Evolutionary conservation across 345 rosid species (phyloP).

Genomic region (Moricandia arvensis): DNA sequence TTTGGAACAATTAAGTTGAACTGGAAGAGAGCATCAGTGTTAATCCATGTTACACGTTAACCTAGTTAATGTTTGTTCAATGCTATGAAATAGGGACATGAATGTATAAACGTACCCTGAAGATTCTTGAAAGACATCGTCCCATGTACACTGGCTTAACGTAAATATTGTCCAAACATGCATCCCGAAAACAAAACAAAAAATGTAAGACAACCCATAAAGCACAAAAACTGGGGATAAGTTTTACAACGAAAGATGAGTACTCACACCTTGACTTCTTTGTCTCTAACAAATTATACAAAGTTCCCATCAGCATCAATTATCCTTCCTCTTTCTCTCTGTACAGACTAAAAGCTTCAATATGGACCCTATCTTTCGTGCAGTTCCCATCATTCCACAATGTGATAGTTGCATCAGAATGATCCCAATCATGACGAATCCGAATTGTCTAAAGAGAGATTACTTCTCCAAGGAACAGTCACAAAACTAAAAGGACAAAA

Average conservation of each 20-base stretch:
- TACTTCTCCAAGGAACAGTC: not conserved
- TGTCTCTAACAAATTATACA: not conserved
- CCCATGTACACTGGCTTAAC: not conserved
- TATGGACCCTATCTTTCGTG: not conserved
- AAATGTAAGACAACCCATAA: not conserved
- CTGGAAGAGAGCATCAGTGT: too few species aligned
- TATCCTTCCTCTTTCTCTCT: not conserved
- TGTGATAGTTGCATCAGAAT: not conserved
- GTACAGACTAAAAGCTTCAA: not conserved
- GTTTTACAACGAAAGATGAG: not conserved
- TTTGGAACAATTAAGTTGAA: not conserved
- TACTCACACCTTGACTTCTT: not conserved
- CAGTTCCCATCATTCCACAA: not conserved
- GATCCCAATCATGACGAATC: not conserved
- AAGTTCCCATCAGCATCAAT: not conserved
- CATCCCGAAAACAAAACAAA: not conserved
- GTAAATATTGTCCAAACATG: not conserved
- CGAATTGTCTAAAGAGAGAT: not conserved
- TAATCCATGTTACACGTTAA: too few species aligned
- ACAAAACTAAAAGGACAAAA: too few species aligned
- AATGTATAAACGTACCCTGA: too few species aligned
- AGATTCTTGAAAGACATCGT: too few species aligned
- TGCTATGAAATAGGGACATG: too few species aligned
- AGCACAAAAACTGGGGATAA: not conserved
- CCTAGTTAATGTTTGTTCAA: too few species aligned